Percentiles rank a stretch among this genome's conserved stretches.
These are phyloP conservation scores for Rhizomucor miehei DNA, from an alignment of 371 early-diverging fungal genomes.

Conservation along the genomic window DNA sequence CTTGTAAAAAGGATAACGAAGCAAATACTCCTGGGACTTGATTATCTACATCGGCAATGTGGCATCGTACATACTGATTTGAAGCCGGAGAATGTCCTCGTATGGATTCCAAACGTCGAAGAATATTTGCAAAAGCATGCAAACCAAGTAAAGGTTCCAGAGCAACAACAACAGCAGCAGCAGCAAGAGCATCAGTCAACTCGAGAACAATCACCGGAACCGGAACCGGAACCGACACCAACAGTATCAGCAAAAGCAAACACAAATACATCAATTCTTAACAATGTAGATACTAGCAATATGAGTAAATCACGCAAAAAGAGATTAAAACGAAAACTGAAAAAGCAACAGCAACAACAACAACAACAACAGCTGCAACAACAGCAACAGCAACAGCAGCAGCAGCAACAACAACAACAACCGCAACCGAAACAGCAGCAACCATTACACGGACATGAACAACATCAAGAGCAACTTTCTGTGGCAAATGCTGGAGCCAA, in stretches of 20 bases:
- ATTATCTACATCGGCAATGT: conserved; percentile 94
- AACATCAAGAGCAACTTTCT: conserved; percentile 4
- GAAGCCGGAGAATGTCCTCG: conserved; percentile 95
- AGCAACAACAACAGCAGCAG: neutral
- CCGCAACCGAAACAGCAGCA: conserved; percentile 2
- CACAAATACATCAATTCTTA: neutral
- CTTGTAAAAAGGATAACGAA: conserved; percentile 87
- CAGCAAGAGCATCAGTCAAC: neutral
- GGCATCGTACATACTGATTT: conserved; percentile 98
- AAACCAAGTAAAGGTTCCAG: neutral
- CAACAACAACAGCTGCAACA: conserved; percentile 4
- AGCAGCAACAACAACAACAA: conserved; percentile 7
- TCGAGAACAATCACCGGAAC: neutral
- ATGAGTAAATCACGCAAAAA: conserved; percentile 31
- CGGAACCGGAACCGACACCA: conserved; percentile 10
- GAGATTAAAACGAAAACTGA: conserved; percentile 28
- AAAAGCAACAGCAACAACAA: conserved; percentile 10
- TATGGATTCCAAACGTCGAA: conserved; percentile 84
- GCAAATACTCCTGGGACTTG: conserved; percentile 88
- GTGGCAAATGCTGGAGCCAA: too few relatives aligned
- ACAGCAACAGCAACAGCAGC: neutral
- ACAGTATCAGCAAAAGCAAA: conserved; percentile 14
- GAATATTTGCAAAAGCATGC: conserved; percentile 8
- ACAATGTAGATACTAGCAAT: too few relatives aligned
- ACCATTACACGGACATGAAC: conserved; percentile 1